Conservation (phyloP, 164 flowering plant species). For the Warburgia ugandensis region DNA sequence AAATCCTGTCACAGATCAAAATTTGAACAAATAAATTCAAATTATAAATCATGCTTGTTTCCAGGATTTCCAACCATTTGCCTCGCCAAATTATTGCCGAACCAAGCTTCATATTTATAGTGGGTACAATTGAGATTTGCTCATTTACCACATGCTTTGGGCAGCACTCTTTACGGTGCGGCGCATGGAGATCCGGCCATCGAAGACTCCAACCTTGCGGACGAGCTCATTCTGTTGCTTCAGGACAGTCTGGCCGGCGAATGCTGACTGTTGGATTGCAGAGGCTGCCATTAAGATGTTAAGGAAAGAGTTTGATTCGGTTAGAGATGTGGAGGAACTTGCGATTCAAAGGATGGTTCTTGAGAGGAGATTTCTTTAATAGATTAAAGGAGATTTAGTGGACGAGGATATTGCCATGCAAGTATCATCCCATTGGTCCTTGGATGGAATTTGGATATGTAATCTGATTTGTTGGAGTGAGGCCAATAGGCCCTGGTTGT, state of each 20-base stretch:
- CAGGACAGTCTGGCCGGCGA: conserved; percentile 32
- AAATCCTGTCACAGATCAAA: no score
- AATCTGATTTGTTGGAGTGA: background rate
- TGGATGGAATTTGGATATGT: conserved; percentile 2
- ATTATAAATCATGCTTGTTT: no score
- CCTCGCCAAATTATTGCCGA: no score
- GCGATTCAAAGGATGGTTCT: background rate
- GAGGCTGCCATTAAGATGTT: conserved; percentile 28
- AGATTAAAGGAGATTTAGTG: conserved; percentile 1
- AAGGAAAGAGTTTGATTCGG: background rate
- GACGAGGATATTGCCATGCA: conserved; percentile 20
- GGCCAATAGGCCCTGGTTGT: background rate
- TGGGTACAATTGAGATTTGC: no score
- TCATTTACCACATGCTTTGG: conserved; percentile 38
- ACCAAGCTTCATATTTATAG: no score
- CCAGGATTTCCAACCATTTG: no score
- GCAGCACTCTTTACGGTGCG: conserved; percentile 34
- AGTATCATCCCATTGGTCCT: conserved; percentile 13
- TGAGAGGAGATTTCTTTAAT: background rate
- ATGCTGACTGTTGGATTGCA: conserved; percentile 32
- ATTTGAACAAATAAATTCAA: no score
- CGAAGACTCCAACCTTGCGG: conserved; percentile 27
- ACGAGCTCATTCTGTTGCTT: conserved; percentile 40
- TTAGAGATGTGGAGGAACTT: background rate
- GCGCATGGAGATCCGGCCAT: conserved; percentile 35